Evolutionary conservation across 352 stramenopile genomes (phyloP), one percentile per base, ranked within the genome.

Genomic region (Phytophthora pseudosyringae): DNA sequence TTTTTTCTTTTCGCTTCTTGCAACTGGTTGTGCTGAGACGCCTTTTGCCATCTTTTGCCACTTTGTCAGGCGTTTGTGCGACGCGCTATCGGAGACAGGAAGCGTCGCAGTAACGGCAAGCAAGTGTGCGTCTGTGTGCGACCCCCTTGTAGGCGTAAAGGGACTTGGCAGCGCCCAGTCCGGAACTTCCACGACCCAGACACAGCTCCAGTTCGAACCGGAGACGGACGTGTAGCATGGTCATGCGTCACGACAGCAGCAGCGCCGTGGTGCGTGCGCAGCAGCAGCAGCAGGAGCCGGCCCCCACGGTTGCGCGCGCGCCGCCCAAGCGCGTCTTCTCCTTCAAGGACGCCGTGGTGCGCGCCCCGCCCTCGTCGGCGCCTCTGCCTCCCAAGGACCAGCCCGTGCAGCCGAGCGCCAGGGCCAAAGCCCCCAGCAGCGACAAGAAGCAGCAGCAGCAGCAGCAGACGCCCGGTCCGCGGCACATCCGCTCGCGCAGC

Each of bases 281-380:
- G 39, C 39, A 60, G 38, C 53, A 55, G 43, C 53, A 61, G 49
- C n/a, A n/a, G n/a, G 52, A 39, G 4, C 35, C 47, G 25, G 32
- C 48, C 10, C 47, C 70, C 26, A 56, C 52, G 13, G 46, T 59
- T 7, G 33, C 56, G 1, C 59, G 31, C 44, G 33, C 51, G 25
- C 41, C 33, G 25, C 29, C 48, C 0, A 76, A 69, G 59, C 43
- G 44, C 21, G 53, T 35, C 1, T 76, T 79, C 46, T 76, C 67
- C 9, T 79, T 79, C 36, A 73, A 73, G 40, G 71, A 79, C 71
- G 67, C 50, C 4, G 67, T 79, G 21, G 57, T 73, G 48, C 57
- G 71, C n/a, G 43, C 61, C 4, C 50, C 41, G 16, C 61, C 67
- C n/a, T 9, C 21, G 13, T 59, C 51, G 16, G 5, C 25, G 49